Evolutionary conservation across 2,329 filamentous ascomycete species (phyloP).

Genomic region (Canariomyces notabilis): DNA sequence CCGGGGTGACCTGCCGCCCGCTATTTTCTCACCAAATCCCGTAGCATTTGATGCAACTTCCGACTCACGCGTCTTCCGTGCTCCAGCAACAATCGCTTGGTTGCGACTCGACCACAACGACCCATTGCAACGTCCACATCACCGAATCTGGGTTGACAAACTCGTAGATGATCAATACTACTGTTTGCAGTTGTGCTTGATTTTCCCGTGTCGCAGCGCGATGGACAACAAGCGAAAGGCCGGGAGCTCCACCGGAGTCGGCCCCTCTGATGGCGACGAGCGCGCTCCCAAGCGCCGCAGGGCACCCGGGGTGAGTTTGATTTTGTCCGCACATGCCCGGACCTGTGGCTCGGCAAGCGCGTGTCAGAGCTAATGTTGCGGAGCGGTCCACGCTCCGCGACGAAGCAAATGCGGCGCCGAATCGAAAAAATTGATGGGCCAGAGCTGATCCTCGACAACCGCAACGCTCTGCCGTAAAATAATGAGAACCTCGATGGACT

Average conservation of each 20-base stretch:
- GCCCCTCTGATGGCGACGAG: conserved; percentile 44
- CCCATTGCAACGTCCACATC: neutral
- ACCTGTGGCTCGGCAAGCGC: no score
- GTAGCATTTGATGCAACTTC: neutral
- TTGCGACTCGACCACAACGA: neutral
- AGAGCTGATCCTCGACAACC: neutral
- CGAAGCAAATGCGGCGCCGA: conserved; percentile 11
- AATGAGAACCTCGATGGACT: conserved; percentile 1
- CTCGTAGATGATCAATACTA: neutral
- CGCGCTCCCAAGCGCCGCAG: conserved; percentile 53
- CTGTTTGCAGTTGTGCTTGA: conserved; percentile 3
- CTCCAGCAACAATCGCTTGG: neutral
- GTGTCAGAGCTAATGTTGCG: neutral
- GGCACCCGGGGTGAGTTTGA: conserved; percentile 41
- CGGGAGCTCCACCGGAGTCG: conserved; percentile 38
- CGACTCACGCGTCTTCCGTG: neutral
- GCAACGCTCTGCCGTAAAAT: neutral
- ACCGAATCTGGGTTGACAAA: neutral
- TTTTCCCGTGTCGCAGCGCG: conserved; percentile 18
- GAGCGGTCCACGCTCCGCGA: neutral
- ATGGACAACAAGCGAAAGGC: conserved; percentile 58
- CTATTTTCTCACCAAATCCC: neutral
- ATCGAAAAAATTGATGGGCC: no score
- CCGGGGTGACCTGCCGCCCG: no score
- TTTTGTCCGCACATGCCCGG: no score